These are phyloP conservation scores for Thymus quinquecostatus DNA, from an alignment of 257 asterid species.

Conservation along the genomic window DNA sequence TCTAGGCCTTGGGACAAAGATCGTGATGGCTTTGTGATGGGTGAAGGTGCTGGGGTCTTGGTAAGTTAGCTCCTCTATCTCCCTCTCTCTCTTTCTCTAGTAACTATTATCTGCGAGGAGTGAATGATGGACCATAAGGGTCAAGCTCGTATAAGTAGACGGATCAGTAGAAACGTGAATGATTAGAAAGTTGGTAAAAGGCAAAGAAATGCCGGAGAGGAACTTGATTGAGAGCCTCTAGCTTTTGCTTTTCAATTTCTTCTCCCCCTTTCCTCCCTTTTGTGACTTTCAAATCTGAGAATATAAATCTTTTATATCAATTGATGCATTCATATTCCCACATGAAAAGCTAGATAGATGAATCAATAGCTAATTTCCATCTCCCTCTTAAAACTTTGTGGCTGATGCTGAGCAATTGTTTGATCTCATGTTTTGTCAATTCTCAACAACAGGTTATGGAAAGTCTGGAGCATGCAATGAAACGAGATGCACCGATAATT, in stretches of 20 bases:
- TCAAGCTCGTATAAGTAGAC: neutral
- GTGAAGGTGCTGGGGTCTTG: conserved; percentile 70
- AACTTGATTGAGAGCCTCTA: neutral
- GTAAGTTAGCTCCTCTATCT: conserved; percentile 30
- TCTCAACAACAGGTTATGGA: conserved; percentile 84
- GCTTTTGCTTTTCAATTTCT: too few relatives aligned
- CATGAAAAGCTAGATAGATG: too few relatives aligned
- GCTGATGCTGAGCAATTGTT: conserved; percentile 6
- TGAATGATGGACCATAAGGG: neutral
- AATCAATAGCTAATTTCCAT: too few relatives aligned
- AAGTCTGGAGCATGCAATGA: conserved; percentile 96
- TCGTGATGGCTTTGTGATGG: conserved; percentile 65
- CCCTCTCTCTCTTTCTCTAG: neutral
- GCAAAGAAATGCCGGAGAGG: neutral
- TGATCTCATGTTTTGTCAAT: conserved; percentile 18
- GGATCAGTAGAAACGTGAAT: neutral
- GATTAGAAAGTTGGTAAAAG: neutral
- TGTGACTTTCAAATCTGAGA: too few relatives aligned
- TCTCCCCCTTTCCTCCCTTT: too few relatives aligned
- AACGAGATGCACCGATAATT: conserved; percentile 85
- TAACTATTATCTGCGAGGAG: neutral
- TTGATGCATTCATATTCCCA: too few relatives aligned
- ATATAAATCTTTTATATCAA: too few relatives aligned
- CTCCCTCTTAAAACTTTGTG: neutral
- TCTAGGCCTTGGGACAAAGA: conserved; percentile 76